Percentiles rank a stretch among this genome's conserved stretches.
Conservation (phyloP, 345 rosid species). For the Gossypium australe region DNA sequence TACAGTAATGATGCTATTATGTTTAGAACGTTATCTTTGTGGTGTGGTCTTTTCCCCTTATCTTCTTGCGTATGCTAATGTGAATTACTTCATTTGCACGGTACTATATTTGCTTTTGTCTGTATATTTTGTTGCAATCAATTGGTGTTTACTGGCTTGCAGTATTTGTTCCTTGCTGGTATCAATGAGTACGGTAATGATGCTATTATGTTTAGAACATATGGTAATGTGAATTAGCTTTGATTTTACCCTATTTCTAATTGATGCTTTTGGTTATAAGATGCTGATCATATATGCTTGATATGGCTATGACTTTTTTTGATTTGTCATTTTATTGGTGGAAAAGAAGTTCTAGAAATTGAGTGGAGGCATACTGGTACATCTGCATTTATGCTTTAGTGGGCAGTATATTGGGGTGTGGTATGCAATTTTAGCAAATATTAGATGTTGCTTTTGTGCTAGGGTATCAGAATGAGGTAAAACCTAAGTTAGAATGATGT, state of each 20-base stretch:
- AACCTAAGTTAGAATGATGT: neutral
- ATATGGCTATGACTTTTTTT: neutral
- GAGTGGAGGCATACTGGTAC: neutral
- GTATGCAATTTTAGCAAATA: neutral
- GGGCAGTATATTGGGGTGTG: neutral
- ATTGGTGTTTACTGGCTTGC: slow-evolving; percentile 30
- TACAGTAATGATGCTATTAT: slow-evolving; percentile 10
- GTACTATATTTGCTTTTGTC: slow-evolving; percentile 26
- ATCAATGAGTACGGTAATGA: slow-evolving; percentile 20
- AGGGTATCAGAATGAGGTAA: neutral
- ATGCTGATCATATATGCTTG: neutral
- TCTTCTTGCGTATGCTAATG: neutral
- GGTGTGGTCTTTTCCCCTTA: neutral
- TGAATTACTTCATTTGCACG: neutral
- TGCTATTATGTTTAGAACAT: neutral
- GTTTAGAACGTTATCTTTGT: neutral
- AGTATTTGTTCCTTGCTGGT: slow-evolving; percentile 15
- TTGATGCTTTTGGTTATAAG: neutral
- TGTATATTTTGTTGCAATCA: slow-evolving; percentile 46
- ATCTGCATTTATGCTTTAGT: neutral
- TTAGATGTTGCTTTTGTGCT: neutral
- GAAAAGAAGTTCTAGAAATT: neutral
- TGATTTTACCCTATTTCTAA: neutral
- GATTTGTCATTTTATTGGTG: neutral
- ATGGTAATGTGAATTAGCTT: too few species aligned